phyloP scores from a whole-genome alignment of 2,329 filamentous ascomycete genomes.

The Aspergillus pseudoglaucus region DNA sequence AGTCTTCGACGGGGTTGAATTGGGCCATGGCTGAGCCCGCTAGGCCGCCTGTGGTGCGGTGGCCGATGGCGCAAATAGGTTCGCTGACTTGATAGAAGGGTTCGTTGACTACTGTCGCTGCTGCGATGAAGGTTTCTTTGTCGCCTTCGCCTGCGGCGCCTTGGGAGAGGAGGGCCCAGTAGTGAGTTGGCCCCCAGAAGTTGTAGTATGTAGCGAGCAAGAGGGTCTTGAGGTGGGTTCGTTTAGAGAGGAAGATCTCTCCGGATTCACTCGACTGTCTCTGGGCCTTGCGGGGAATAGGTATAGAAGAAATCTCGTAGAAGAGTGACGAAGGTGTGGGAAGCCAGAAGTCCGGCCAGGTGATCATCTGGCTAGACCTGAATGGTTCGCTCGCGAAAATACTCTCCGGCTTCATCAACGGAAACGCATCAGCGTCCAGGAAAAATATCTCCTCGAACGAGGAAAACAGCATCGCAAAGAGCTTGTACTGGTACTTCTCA shows the following conservation, averaged over 20 bases:
- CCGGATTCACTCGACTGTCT: constrained; percentile 39
- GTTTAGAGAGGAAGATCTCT: constrained; percentile 41
- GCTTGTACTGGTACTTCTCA: constrained; percentile 43
- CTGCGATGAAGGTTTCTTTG: constrained; percentile 46
- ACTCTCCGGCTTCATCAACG: constrained; percentile 35
- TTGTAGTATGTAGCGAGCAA: constrained; percentile 48
- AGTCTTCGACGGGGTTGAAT: constrained; percentile 31
- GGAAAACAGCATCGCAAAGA: constrained; percentile 44
- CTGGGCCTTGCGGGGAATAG: constrained; percentile 14
- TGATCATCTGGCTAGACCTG: constrained; percentile 34
- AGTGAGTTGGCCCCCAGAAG: constrained; percentile 39
- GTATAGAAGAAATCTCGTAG: constrained; percentile 31
- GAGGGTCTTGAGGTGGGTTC: constrained; percentile 35
- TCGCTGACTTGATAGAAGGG: constrained; percentile 39
- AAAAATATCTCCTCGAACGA: constrained; percentile 46
- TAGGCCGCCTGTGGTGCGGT: constrained; percentile 21
- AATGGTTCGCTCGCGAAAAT: constrained; percentile 41
- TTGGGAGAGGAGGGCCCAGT: constrained; percentile 42
- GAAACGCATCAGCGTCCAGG: constrained; percentile 44
- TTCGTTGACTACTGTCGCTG: constrained; percentile 34
- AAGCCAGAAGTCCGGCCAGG: constrained; percentile 46
- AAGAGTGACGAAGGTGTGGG: constrained; percentile 33
- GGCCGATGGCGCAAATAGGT: constrained; percentile 28
- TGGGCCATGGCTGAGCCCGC: constrained; percentile 35
- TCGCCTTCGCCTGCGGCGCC: constrained; percentile 45